Conservation (phyloP, 257 asterid species). For the Solanum pennellii region DNA sequence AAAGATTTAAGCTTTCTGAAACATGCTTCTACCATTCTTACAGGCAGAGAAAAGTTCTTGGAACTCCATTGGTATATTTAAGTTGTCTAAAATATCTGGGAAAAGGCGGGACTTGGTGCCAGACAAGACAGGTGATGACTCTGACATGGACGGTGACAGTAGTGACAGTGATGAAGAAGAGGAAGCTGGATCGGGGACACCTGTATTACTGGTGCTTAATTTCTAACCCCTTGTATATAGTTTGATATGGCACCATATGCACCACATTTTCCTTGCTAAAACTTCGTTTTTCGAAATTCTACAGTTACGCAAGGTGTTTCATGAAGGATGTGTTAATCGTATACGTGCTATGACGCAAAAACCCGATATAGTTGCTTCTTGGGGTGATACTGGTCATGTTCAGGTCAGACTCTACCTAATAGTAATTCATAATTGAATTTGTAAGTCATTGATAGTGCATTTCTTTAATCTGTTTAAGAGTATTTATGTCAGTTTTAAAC, state of each 20-base stretch:
- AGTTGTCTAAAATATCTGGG: constrained; percentile 71
- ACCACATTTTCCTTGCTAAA: not conserved
- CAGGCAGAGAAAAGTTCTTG: constrained; percentile 73
- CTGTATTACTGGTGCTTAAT: constrained; percentile 54
- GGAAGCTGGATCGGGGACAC: constrained; percentile 37
- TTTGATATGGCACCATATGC: not conserved
- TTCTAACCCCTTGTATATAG: not conserved
- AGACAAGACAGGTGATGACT: constrained; percentile 23
- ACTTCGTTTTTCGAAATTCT: not conserved
- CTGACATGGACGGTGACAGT: constrained; percentile 74
- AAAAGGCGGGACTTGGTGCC: constrained; percentile 71
- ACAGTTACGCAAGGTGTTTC: constrained; percentile 62
- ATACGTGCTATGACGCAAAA: constrained; percentile 87
- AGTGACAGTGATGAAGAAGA: constrained; percentile 71
- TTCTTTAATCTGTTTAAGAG: not conserved
- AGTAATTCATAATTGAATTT: not conserved
- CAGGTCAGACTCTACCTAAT: constrained; percentile 39
- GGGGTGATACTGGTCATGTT: constrained; percentile 80
- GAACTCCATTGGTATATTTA: constrained; percentile 66
- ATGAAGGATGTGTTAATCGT: constrained; percentile 79
- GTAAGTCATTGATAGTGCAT: not conserved
- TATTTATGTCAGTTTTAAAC: not conserved
- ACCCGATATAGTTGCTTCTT: constrained; percentile 86
- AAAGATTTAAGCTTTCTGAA: not conserved
- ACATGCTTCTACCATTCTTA: not conserved